These are phyloP conservation scores for Pythium rhizo-oryzae DNA, from an alignment of 352 stramenopile genomes.

Conservation along the genomic window DNA sequence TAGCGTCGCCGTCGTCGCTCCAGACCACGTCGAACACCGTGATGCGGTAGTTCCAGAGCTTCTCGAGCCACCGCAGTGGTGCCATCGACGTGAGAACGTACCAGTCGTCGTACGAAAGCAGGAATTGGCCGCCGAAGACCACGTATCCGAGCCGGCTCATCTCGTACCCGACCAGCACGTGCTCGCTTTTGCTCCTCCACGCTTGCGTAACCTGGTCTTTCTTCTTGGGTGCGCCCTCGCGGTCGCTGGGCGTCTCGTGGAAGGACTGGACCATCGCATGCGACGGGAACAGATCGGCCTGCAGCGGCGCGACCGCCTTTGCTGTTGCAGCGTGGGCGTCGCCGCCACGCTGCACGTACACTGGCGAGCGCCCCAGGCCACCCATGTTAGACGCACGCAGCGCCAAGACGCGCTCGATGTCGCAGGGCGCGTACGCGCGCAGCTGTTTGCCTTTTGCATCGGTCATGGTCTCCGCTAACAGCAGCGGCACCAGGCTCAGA, in stretches of 20 bases:
- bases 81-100: slow-evolving; percentile 16
- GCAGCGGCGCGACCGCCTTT: neutral
- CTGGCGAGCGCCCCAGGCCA: slow-evolving; percentile 23
- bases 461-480: slow-evolving; percentile 23
- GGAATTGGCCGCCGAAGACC: slow-evolving; percentile 18
- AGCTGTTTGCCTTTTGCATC: slow-evolving; percentile 3
- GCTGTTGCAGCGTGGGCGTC: no score
- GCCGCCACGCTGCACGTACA: slow-evolving; percentile 16
- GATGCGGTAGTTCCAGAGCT: slow-evolving; percentile 27
- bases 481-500: slow-evolving; percentile 30
- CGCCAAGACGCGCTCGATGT: slow-evolving; percentile 30
- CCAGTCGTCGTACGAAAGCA: slow-evolving; percentile 26
- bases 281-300: neutral
- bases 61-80: slow-evolving; percentile 14
- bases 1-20: no score
- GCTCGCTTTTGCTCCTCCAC: neutral
- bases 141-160: slow-evolving; percentile 22
- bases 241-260: no score
- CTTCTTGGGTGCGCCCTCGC: no score
- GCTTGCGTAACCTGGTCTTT: neutral
- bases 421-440: slow-evolving; percentile 2
- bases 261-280: neutral
- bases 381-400: slow-evolving; percentile 31
- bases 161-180: slow-evolving; percentile 18
- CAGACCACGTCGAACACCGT: slow-evolving; percentile 9